Conservation (phyloP, 495 filamentous ascomycete species). For the Xylaria palmicola region DNA sequence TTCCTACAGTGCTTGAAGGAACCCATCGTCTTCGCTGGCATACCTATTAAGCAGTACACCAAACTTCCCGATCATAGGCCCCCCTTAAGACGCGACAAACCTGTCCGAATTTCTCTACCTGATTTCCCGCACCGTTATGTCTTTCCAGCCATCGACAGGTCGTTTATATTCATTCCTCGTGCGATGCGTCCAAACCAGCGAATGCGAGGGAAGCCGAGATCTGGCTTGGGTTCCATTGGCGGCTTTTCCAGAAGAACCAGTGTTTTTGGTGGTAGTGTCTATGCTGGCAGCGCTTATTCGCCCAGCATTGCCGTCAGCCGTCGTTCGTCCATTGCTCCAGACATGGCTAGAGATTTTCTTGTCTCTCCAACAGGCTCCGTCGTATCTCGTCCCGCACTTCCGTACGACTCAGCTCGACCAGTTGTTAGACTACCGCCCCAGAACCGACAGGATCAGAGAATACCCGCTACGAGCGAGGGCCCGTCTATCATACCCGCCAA, state of each 20-base stretch:
- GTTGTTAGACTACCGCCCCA: slow-evolving; percentile 84
- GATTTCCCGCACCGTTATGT: slow-evolving; percentile 77
- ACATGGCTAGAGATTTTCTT: slow-evolving; percentile 69
- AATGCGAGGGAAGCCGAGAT: slow-evolving; percentile 69
- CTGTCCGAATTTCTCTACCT: slow-evolving; percentile 90
- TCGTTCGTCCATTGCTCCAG: slow-evolving; percentile 79
- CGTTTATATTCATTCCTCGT: slow-evolving; percentile 97
- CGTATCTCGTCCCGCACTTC: slow-evolving; percentile 63
- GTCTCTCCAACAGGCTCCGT: slow-evolving; percentile 77
- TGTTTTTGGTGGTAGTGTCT: slow-evolving; percentile 68
- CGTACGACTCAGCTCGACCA: slow-evolving; percentile 64
- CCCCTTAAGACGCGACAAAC: slow-evolving; percentile 92
- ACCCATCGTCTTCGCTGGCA: slow-evolving; percentile 65
- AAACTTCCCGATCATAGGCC: slow-evolving; percentile 93
- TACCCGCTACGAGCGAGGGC: slow-evolving; percentile 27
- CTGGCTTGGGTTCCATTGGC: slow-evolving; percentile 62
- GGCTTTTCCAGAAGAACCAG: slow-evolving; percentile 72
- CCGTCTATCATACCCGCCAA: slow-evolving; percentile 15
- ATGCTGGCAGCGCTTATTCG: slow-evolving; percentile 78
- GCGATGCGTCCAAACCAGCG: slow-evolving; percentile 89
- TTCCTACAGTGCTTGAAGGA: slow-evolving; percentile 71
- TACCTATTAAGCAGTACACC: slow-evolving; percentile 82
- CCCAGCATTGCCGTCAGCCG: slow-evolving; percentile 92
- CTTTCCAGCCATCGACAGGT: slow-evolving; percentile 82
- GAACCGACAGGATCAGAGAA: slow-evolving; percentile 37